These are phyloP conservation scores for Mucor racemosus DNA, from an alignment of 371 early-diverging fungal species.

Conservation along the genomic window DNA sequence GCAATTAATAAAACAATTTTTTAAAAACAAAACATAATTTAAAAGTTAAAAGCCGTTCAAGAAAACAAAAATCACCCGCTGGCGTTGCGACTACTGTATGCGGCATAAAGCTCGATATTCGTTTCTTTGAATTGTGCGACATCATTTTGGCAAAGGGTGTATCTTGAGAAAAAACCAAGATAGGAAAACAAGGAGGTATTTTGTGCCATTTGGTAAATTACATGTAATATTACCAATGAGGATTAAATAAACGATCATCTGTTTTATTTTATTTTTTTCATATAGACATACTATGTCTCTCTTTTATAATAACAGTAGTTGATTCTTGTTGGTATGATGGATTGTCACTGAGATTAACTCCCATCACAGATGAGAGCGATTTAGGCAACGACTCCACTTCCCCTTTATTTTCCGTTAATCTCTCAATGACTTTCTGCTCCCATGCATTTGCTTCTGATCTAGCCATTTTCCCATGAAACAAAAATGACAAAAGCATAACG, in stretches of 20 bases:
- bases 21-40: no score
- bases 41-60: no score
- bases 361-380: conserved; percentile 6
- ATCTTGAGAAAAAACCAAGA: no score
- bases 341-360: not conserved
- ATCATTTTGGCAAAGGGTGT: no score
- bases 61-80: no score
- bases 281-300: not conserved
- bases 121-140: no score
- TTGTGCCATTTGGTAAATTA: not conserved
- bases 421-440: conserved; percentile 4
- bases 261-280: not conserved
- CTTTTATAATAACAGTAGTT: not conserved
- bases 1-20: no score
- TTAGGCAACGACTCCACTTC: not conserved
- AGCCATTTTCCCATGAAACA: conserved; percentile 28
- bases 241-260: not conserved
- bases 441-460: conserved; percentile 27
- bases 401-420: not conserved
- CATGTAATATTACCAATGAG: not conserved
- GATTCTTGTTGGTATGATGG: not conserved
- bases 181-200: no score
- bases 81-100: no score
- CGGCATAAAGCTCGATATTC: no score
- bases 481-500: conserved; percentile 23